Conservation (phyloP, 192 early-diverging fungal genomes). For the Radiomyces spectabilis region DNA sequence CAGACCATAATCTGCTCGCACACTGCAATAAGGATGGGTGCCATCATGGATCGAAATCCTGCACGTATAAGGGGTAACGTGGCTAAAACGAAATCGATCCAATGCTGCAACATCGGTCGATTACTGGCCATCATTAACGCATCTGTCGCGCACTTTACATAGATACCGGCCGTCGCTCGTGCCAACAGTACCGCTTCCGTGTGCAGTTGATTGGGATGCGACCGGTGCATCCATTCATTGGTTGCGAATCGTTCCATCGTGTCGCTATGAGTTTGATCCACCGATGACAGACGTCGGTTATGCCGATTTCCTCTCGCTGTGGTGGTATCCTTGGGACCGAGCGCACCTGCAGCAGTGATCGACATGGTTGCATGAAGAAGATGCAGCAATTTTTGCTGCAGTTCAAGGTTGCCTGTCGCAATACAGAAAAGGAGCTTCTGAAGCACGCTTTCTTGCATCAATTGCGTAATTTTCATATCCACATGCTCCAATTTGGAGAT, state of each 20-base stretch:
- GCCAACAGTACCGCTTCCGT: constrained; percentile 4
- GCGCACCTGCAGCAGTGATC: constrained; percentile 23
- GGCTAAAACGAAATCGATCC: constrained; percentile 67
- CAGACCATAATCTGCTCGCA: constrained; percentile 50
- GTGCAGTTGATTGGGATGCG: not conserved
- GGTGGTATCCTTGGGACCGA: not conserved
- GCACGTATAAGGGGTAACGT: constrained; percentile 52
- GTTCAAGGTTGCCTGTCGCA: constrained; percentile 33
- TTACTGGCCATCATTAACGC: constrained; percentile 52
- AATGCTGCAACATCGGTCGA: constrained; percentile 62
- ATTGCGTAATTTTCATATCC: constrained; percentile 34
- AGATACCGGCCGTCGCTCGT: constrained; percentile 32
- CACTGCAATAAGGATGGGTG: constrained; percentile 53
- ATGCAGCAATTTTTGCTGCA: constrained; percentile 54
- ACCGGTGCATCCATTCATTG: not conserved
- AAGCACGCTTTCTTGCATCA: constrained; percentile 43
- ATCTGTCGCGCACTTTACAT: constrained; percentile 51
- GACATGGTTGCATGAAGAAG: constrained; percentile 43
- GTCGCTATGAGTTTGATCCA: not conserved
- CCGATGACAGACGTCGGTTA: not conserved
- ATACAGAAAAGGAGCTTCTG: constrained; percentile 58
- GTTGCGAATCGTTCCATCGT: not conserved
- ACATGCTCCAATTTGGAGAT: constrained; percentile 45
- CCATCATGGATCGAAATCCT: constrained; percentile 53
- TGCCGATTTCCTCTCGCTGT: not conserved